Evolutionary conservation across 768 basidiomycete genomes (phyloP), one percentile per base, ranked within the genome.

Genomic region (Nevesoporus exiguus): DNA sequence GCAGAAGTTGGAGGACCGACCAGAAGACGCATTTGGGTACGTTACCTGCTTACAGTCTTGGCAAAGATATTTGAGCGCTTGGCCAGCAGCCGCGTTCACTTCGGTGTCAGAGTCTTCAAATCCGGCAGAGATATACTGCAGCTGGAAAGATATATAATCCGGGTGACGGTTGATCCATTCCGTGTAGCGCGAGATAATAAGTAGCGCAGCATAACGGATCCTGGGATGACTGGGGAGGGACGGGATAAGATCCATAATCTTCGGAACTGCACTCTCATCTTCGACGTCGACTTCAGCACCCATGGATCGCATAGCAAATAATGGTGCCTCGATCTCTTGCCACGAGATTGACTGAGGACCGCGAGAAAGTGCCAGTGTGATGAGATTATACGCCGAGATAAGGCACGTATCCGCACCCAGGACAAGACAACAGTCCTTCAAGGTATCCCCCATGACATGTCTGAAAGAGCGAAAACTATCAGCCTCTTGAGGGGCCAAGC

Each of bases 241-340:
- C 5, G 95, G 93, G 29, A 99, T 84, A 43, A 98, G 79, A 64
- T 94, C 90, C 84, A 99, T 93, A 64, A 98, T 95, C 68, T 93
- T 92, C 2, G 95, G 94, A n/a, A 98, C 86, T 33, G 90, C 85
- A 56, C 80, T 81, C 46, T 90, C 81, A 68, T 98, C 95, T 37
- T 78, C 74, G 9, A 84, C 75, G 63, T 98, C 90, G 22, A 98
- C 80, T 70, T 95, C 88, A 5, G 93, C 95, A 10, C 97, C 97
- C 92, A 99, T 98, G 13, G 96, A 94, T 42, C 97, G 81, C 86
- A 99, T 87, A 17, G 95, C 93, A 73, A 99, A 99, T 37, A 99
- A 72, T 1, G 97, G 97, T 0, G 97, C 97, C 67, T 99, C 97
- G 46, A 99, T 85, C 67, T 93, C 93, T 69, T 98, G 97, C 97